phyloP scores from a whole-genome alignment of 306 rosid genomes.

The Trifolium repens region DNA sequence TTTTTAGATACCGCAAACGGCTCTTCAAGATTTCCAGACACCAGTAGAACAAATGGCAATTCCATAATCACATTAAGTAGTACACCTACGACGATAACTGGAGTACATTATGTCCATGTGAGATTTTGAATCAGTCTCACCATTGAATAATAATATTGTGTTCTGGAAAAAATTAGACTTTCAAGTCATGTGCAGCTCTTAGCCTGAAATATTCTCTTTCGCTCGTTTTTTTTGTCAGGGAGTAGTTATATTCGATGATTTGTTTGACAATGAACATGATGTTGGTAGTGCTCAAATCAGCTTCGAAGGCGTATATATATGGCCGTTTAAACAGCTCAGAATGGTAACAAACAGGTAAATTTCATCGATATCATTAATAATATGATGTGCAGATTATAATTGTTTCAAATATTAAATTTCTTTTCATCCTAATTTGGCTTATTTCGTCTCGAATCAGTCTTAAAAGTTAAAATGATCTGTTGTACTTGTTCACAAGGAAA shows the following conservation, averaged over 20 bases:
- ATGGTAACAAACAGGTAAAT: constrained; percentile 87
- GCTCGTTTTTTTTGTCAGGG: constrained; percentile 59
- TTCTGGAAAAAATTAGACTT: too few species aligned
- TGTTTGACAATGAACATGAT: constrained; percentile 70
- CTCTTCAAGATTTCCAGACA: constrained; percentile 81
- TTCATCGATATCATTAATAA: background rate
- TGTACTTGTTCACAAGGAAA: too few species aligned
- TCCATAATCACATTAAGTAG: constrained; percentile 83
- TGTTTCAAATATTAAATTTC: too few species aligned
- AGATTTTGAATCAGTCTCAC: constrained; percentile 26
- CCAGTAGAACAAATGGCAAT: constrained; percentile 75
- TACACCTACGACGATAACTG: constrained; percentile 88
- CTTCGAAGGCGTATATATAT: constrained; percentile 95
- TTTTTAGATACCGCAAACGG: constrained; percentile 70
- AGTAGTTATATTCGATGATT: constrained; percentile 76
- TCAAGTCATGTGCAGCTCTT: too few species aligned
- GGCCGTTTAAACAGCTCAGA: constrained; percentile 99
- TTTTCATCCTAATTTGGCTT: too few species aligned
- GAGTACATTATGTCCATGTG: constrained; percentile 95
- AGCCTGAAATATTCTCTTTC: too few species aligned
- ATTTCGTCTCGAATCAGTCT: too few species aligned
- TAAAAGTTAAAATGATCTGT: too few species aligned
- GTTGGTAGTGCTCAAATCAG: constrained; percentile 83
- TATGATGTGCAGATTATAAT: too few species aligned
- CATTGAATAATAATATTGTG: too few species aligned